These are phyloP conservation scores for Rossbeevera mucosa DNA, from an alignment of 768 basidiomycete genomes.

Conservation along the genomic window DNA sequence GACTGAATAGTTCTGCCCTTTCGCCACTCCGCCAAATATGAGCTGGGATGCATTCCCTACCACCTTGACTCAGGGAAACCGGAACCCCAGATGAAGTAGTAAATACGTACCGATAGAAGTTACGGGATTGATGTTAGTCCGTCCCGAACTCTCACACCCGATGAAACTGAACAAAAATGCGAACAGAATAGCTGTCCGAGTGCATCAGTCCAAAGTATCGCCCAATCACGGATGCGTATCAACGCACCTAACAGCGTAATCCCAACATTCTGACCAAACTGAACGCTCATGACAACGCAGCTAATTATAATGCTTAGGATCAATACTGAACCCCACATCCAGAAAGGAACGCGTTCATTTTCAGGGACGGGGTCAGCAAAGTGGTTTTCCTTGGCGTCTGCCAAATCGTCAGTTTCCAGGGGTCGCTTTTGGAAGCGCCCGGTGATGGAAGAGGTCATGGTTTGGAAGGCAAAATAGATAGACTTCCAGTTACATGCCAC, in stretches of 20 bases:
- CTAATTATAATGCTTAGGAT: constrained; percentile 44
- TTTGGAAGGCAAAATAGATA: constrained; percentile 7
- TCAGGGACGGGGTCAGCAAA: constrained; percentile 51
- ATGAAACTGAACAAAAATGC: constrained; percentile 67
- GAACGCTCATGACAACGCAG: constrained; percentile 49
- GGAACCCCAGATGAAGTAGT: background rate
- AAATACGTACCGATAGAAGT: constrained; percentile 41
- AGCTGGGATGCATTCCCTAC: constrained; percentile 50
- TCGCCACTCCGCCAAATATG: constrained; percentile 58
- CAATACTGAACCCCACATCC: constrained; percentile 55
- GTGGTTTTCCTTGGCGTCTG: constrained; percentile 25
- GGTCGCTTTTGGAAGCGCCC: constrained; percentile 4
- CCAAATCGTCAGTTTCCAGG: background rate
- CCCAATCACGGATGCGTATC: background rate
- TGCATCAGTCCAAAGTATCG: background rate
- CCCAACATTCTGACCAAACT: constrained; percentile 50
- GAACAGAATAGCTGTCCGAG: constrained; percentile 41
- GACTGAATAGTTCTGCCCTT: constrained; percentile 35
- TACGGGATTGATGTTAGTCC: constrained; percentile 60
- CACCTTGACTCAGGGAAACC: background rate
- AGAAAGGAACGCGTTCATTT: constrained; percentile 50
- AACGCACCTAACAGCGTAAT: constrained; percentile 22
- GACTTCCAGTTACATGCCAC: constrained; percentile 25
- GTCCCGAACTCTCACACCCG: constrained; percentile 55
- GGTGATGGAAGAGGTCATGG: constrained; percentile 1